A percentile compares a stretch with the other conserved stretches of the same genome.
Evolutionary conservation across 164 flowering plant species (phyloP).

Genomic region (Liriodendron chinense): DNA sequence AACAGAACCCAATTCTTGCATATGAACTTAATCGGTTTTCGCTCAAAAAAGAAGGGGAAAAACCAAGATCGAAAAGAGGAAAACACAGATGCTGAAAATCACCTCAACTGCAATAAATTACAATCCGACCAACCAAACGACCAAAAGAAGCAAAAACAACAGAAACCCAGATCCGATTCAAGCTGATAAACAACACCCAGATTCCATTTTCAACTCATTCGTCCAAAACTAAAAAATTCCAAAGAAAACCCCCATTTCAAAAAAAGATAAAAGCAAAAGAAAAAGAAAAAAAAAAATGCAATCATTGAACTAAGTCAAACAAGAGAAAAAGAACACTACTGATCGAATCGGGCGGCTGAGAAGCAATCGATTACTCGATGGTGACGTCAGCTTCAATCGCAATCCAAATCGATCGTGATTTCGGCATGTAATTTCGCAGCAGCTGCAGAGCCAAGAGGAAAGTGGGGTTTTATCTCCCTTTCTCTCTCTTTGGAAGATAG

Average conservation of each 20-base stretch:
- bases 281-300: not conserved
- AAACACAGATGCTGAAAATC: not conserved
- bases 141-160: not conserved
- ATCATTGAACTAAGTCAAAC: not conserved
- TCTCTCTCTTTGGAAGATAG: no score
- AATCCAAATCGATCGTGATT: not conserved
- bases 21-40: not conserved
- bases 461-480: not conserved
- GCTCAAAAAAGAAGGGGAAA: not conserved
- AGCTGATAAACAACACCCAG: not conserved
- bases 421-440: not conserved
- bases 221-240: not conserved
- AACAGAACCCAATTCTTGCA: not conserved
- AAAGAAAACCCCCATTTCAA: not conserved
- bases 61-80: not conserved
- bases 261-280: no score
- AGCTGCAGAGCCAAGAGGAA: not conserved
- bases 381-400: not conserved
- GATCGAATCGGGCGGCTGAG: not conserved
- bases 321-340: not conserved
- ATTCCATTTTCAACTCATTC: not conserved
- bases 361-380: not conserved
- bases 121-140: not conserved
- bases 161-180: conserved; percentile 2
- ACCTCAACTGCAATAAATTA: not conserved